These are phyloP conservation scores for Ilex aquifolium DNA, from an alignment of 257 asterid species.

Conservation along the genomic window DNA sequence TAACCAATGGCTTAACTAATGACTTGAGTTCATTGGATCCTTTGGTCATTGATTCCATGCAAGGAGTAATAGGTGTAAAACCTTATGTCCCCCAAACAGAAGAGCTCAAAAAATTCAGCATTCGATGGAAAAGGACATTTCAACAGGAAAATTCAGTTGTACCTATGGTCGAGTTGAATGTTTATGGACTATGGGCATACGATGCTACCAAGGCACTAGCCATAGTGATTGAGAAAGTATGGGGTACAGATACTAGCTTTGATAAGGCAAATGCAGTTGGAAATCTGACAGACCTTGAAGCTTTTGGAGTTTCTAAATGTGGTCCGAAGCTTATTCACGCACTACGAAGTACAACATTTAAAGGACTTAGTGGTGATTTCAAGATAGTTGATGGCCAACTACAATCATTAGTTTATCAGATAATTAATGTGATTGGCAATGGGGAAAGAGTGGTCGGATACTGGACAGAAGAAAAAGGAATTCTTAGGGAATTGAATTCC, in stretches of 20 bases:
- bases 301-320: background rate
- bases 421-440: background rate
- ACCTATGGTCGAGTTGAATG: background rate
- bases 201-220: background rate
- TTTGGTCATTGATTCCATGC: background rate
- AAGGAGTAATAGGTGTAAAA: background rate
- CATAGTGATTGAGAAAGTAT: background rate
- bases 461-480: constrained; percentile 24
- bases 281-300: background rate
- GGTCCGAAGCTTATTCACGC: background rate
- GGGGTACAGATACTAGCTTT: background rate
- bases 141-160: background rate
- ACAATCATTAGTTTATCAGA: background rate
- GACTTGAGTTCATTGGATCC: background rate
- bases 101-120: too few species aligned
- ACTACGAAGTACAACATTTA: background rate
- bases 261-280: background rate
- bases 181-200: background rate
- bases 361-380: background rate
- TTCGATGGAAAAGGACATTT: background rate
- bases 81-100: background rate
- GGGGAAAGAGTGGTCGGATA: constrained; percentile 16
- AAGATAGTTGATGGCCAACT: background rate
- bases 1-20: background rate
- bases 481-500: constrained; percentile 11